Conservation (phyloP, 352 stramenopile species). For the Globisporangium carolinianum region DNA sequence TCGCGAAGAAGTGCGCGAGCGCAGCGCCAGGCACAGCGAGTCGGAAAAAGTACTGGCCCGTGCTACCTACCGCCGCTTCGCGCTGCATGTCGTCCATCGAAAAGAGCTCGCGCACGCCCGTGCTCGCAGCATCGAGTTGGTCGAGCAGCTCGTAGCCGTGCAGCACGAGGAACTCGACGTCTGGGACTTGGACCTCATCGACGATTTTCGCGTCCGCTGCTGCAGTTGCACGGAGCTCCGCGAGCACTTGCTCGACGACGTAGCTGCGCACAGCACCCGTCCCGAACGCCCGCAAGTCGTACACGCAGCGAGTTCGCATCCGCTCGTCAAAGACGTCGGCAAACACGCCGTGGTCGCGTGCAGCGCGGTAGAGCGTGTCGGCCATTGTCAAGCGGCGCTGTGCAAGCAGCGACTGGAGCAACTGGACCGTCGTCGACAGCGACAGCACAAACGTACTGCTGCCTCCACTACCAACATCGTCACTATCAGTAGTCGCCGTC, state of each 20-base stretch:
- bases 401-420: slow-evolving; percentile 64
- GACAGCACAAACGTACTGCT: slow-evolving; percentile 40
- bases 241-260: slow-evolving; percentile 50
- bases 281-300: slow-evolving; percentile 58
- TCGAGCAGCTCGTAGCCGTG: slow-evolving; percentile 77
- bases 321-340: slow-evolving; percentile 42
- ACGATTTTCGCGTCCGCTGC: slow-evolving; percentile 22
- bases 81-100: slow-evolving; percentile 82
- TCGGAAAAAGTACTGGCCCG: slow-evolving; percentile 54
- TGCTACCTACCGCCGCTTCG: slow-evolving; percentile 21
- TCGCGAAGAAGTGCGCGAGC: slow-evolving; percentile 56
- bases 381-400: slow-evolving; percentile 62
- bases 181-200: slow-evolving; percentile 31
- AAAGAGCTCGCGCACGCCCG: slow-evolving; percentile 60
- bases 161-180: slow-evolving; percentile 63
- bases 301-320: slow-evolving; percentile 30
- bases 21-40: slow-evolving; percentile 32
- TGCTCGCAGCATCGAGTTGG: slow-evolving; percentile 64
- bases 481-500: slow-evolving; percentile 17
- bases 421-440: slow-evolving; percentile 46
- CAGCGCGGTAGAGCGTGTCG: slow-evolving; percentile 55
- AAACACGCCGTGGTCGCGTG: slow-evolving; percentile 43
- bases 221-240: slow-evolving; percentile 37
- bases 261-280: slow-evolving; percentile 57
- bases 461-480: too few relatives aligned